Evolutionary conservation across 2,329 filamentous ascomycete species (phyloP).

Genomic region (Ceratocystiopsis minuta): DNA sequence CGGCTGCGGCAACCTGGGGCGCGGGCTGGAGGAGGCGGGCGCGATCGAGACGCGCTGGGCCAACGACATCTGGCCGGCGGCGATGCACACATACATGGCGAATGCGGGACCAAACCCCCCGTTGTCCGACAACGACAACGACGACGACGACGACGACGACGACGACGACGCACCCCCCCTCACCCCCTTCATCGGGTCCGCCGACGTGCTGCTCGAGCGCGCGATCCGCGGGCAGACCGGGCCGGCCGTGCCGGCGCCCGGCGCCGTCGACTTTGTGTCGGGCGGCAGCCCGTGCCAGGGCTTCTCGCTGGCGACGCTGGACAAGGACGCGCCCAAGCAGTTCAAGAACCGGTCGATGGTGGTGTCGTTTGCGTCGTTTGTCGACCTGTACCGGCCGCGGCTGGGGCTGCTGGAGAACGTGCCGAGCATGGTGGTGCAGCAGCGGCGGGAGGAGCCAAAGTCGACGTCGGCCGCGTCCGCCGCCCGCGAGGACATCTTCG

Average conservation of each 20-base stretch:
- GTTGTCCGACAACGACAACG: too few species aligned
- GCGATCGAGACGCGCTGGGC: constrained; percentile 46
- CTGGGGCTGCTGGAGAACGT: constrained; percentile 71
- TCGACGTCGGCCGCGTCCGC: constrained; percentile 17
- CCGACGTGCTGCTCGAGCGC: constrained; percentile 45
- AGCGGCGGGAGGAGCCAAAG: neutral
- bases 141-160: constrained; percentile 10
- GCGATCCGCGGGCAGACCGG: constrained; percentile 29
- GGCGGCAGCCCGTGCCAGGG: constrained; percentile 65
- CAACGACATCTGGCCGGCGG: constrained; percentile 45
- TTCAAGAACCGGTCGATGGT: constrained; percentile 59
- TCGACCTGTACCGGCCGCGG: constrained; percentile 58
- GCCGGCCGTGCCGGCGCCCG: constrained; percentile 33
- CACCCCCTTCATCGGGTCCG: constrained; percentile 48
- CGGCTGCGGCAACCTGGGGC: constrained; percentile 60
- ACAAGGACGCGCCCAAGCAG: constrained; percentile 36
- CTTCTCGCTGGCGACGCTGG: constrained; percentile 46
- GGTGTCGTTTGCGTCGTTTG: constrained; percentile 54
- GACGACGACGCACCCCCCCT: constrained; percentile 14
- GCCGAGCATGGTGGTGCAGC: constrained; percentile 27
- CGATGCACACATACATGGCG: constrained; percentile 57
- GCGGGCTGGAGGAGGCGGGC: constrained; percentile 56
- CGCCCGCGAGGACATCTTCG: constrained; percentile 46
- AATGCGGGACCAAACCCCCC: too few species aligned
- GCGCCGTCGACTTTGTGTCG: constrained; percentile 49